Conservation (phyloP, 2,329 filamentous ascomycete species). For the Coniochaeta ligniaria region DNA sequence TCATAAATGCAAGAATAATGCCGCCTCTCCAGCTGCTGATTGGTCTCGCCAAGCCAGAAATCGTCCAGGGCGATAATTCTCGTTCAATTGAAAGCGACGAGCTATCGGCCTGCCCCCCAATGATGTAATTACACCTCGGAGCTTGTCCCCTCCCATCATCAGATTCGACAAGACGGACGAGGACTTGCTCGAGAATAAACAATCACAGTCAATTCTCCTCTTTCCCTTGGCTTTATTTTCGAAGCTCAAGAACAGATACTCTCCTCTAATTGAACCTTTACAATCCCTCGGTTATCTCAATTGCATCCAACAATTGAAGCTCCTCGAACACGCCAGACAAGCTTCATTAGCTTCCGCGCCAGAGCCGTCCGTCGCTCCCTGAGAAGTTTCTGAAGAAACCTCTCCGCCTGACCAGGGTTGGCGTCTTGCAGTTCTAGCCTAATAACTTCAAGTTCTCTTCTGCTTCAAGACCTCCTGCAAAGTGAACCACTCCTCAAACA, state of each 20-base stretch:
- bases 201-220: background rate
- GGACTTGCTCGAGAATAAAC: background rate
- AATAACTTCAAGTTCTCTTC: background rate
- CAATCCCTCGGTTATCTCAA: background rate
- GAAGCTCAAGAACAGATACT: background rate
- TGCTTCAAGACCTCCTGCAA: background rate
- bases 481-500: conserved; percentile 7
- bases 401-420: background rate
- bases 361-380: background rate
- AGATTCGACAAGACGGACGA: background rate
- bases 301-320: background rate
- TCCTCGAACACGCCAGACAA: background rate
- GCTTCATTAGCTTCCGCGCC: background rate
- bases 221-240: background rate
- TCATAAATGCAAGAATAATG: background rate
- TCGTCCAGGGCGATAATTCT: background rate
- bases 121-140: background rate
- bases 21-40: background rate
- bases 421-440: background rate
- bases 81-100: background rate
- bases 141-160: background rate
- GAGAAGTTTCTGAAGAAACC: background rate
- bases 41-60: background rate
- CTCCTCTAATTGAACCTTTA: background rate
- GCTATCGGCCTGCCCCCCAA: background rate